Conservation (phyloP, 1,284 basidiomycete species). For the Naganishia sp. region DNA sequence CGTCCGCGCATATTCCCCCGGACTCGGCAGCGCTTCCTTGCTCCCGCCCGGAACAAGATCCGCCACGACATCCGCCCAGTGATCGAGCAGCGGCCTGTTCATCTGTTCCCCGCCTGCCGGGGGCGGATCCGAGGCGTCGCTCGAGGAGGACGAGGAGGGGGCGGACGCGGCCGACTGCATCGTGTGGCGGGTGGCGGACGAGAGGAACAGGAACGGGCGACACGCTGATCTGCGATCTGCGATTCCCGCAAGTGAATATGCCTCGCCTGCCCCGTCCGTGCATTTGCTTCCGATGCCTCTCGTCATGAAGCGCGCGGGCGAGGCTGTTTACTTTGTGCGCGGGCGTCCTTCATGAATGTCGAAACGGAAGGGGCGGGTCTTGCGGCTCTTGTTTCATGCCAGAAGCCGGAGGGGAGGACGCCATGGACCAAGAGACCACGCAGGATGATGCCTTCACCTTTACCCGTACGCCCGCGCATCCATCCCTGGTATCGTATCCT, state of each 20-base stretch:
- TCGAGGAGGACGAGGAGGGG: constrained; percentile 10
- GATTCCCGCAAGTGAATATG: too few species aligned
- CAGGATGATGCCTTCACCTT: constrained; percentile 24
- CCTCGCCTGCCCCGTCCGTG: too few species aligned
- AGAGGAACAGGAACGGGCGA: too few species aligned
- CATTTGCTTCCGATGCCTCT: too few species aligned
- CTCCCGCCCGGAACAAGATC: neutral
- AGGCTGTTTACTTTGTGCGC: too few species aligned
- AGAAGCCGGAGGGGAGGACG: too few species aligned
- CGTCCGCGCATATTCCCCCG: constrained; percentile 18
- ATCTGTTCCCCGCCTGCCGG: constrained; percentile 16
- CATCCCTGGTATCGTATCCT: neutral
- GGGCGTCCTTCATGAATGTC: too few species aligned
- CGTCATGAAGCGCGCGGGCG: too few species aligned
- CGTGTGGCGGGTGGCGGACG: too few species aligned
- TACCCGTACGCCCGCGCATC: neutral
- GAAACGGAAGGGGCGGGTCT: too few species aligned
- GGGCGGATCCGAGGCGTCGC: neutral
- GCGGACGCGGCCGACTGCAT: neutral
- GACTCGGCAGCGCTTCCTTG: neutral
- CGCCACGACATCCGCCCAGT: neutral
- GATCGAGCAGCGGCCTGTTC: constrained; percentile 16
- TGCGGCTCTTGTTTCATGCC: too few species aligned
- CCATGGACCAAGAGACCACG: neutral
- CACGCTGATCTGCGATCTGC: too few species aligned